phyloP scores from a whole-genome alignment of 352 stramenopile genomes.

The Globisporangium rhizosaccharum region DNA sequence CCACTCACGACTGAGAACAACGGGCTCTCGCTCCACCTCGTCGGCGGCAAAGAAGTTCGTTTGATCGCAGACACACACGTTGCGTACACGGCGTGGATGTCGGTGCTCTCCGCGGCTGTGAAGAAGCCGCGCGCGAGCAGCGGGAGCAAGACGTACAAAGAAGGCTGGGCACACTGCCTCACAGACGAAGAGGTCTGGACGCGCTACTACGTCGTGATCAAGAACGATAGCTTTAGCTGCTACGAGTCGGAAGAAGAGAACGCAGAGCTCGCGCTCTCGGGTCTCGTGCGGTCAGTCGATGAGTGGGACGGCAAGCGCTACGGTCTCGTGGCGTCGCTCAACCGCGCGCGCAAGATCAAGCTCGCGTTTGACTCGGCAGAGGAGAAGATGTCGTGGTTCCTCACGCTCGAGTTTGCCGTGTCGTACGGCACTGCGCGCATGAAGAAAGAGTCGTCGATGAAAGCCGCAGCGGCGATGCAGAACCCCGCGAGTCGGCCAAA shows the following conservation, averaged over 20 bases:
- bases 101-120: constrained; percentile 55
- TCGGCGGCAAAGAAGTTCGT: constrained; percentile 62
- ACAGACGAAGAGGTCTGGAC: constrained; percentile 74
- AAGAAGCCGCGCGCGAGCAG: constrained; percentile 45
- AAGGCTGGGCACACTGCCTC: constrained; percentile 69
- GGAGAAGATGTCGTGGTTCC: constrained; percentile 81
- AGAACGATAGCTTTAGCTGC: constrained; percentile 73
- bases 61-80: constrained; percentile 77
- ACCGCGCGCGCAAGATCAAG: constrained; percentile 64
- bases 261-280: constrained; percentile 55
- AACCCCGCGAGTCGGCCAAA: constrained; percentile 34
- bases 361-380: constrained; percentile 75
- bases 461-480: constrained; percentile 18
- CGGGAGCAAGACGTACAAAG: constrained; percentile 48
- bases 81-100: constrained; percentile 73
- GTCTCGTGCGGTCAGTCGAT: constrained; percentile 55
- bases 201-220: constrained; percentile 68
- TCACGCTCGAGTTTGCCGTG: constrained; percentile 72
- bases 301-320: constrained; percentile 79
- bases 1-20: constrained; percentile 73
- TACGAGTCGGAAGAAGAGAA: constrained; percentile 73
- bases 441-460: constrained; percentile 63
- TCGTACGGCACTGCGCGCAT: constrained; percentile 60
- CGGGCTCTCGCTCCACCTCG: constrained; percentile 60
- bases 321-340: constrained; percentile 63